Conservation (phyloP, 805 yeast species). For the Pichia occidentalis region DNA sequence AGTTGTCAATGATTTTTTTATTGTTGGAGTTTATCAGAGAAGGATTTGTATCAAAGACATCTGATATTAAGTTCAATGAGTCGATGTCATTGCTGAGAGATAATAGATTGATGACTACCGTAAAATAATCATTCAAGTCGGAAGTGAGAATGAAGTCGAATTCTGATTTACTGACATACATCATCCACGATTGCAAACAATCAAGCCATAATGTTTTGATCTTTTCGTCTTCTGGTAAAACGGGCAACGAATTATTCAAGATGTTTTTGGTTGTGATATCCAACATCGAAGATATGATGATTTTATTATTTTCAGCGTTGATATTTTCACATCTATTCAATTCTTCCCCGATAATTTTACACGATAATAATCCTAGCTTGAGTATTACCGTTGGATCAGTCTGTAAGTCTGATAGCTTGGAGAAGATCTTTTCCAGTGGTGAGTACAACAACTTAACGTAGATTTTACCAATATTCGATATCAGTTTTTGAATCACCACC, state of each 20-base stretch:
- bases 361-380: constrained; percentile 25
- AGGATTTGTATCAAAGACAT: constrained; percentile 41
- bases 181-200: constrained; percentile 32
- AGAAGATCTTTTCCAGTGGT: constrained; percentile 28
- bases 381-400: not conserved
- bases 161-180: constrained; percentile 34
- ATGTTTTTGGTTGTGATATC: constrained; percentile 17
- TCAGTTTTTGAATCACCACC: constrained; percentile 12
- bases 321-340: constrained; percentile 33
- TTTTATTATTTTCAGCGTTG: constrained; percentile 32
- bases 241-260: not conserved
- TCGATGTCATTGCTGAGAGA: constrained; percentile 17
- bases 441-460: constrained; percentile 29
- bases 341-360: constrained; percentile 49
- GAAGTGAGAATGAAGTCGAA: constrained; percentile 26
- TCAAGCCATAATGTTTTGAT: constrained; percentile 24
- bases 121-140: constrained; percentile 19
- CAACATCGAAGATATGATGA: constrained; percentile 33
- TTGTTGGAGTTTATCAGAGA: constrained; percentile 31
- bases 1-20: constrained; percentile 26
- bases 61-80: constrained; percentile 34
- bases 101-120: constrained; percentile 17
- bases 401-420: not conserved
- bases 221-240: not conserved
- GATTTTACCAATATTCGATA: constrained; percentile 12